Evolutionary conservation across 148 eudicot genomes (phyloP).

Genomic region (Silene latifolia): DNA sequence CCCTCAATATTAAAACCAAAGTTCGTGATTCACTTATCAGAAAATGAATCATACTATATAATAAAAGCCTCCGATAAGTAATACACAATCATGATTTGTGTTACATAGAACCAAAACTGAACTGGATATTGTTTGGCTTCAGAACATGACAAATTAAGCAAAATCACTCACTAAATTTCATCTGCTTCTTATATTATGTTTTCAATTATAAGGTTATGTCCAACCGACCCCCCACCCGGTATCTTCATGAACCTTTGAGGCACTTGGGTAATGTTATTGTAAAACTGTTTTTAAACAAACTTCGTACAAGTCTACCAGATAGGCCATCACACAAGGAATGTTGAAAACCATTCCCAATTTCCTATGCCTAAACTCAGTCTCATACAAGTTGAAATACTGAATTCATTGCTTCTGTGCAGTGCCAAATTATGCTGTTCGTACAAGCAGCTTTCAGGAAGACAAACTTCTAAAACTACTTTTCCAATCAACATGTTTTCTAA

Average conservation of each 20-base stretch:
- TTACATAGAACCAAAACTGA: not conserved
- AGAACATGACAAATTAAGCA: not conserved
- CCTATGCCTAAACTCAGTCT: too few species aligned
- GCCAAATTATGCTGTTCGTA: not conserved
- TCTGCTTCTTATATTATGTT: not conserved
- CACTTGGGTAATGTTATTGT: too few species aligned
- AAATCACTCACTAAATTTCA: not conserved
- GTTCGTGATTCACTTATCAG: not conserved
- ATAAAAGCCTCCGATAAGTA: not conserved
- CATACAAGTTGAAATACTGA: too few species aligned
- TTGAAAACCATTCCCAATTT: too few species aligned
- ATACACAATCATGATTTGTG: not conserved
- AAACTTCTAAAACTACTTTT: not conserved
- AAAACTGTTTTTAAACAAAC: too few species aligned
- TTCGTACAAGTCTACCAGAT: too few species aligned
- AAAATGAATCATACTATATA: not conserved
- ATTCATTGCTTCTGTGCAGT: not conserved
- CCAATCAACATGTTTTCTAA: not conserved
- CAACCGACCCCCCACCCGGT: too few species aligned
- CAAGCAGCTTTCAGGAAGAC: not conserved
- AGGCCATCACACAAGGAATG: too few species aligned
- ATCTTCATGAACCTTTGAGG: too few species aligned
- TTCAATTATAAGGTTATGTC: too few species aligned
- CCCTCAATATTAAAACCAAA: not conserved
- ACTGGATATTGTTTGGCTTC: not conserved